A percentile compares a stretch with the other conserved stretches of the same genome.
These are phyloP conservation scores for Solanum chacoense DNA, from an alignment of 305 asterid genomes.

Conservation along the genomic window DNA sequence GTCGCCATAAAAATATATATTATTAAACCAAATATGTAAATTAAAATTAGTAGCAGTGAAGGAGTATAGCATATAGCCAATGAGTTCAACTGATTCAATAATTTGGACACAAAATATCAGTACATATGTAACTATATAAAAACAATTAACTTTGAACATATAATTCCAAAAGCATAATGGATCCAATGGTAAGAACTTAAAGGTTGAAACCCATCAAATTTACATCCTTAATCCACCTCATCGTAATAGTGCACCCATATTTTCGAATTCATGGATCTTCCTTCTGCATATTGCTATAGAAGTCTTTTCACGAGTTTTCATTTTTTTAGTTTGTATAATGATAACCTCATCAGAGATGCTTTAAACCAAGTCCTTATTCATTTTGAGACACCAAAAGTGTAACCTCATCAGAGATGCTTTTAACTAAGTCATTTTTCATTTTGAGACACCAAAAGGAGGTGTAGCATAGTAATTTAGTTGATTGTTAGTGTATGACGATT, in stretches of 20 bases:
- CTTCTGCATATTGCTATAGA: not conserved
- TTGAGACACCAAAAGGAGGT: not conserved
- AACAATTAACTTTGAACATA: not conserved
- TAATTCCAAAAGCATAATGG: not conserved
- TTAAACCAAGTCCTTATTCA: not conserved
- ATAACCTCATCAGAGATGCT: not conserved
- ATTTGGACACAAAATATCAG: not conserved
- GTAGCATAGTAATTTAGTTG: not conserved
- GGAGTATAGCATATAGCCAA: not conserved
- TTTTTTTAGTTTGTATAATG: not conserved
- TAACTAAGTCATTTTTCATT: not conserved
- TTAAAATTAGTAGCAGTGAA: not conserved
- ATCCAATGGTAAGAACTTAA: not conserved
- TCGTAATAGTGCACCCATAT: not conserved
- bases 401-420: not conserved
- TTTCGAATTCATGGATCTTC: not conserved
- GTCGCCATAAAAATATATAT: not conserved
- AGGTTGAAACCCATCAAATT: not conserved
- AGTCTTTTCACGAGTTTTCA: not conserved
- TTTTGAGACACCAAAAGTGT: not conserved
- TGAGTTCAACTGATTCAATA: not conserved
- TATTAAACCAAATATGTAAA: not conserved
- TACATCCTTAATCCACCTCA: not conserved
- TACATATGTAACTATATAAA: not conserved
- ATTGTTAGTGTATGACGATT: not conserved